Evolutionary conservation across 1,139 yeast species (phyloP), one percentile per base, ranked within the genome.

Genomic region (Eremothecium coryli): DNA sequence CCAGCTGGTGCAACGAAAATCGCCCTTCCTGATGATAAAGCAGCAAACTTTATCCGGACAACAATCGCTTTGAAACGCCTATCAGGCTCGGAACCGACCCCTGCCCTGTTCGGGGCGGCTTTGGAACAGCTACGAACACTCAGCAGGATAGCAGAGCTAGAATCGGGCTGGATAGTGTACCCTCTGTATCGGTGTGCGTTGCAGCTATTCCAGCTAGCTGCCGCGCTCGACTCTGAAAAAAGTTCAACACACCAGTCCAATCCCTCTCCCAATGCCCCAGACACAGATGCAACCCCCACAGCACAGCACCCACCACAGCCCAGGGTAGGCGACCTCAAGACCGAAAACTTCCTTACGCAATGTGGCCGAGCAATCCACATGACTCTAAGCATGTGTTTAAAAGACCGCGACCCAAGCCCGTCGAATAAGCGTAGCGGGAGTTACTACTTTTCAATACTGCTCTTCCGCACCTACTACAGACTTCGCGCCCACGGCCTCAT

Each of bases 401-500:
- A 82, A 43, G 96, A 88, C 58, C 71, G 90, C 41, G 76, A 75
- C 39, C 65, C 70, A 11, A 76, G 73, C 31, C 41, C 63, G 25
- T 49, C 50, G 20, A 71, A 78, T 38, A 81, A 82, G 48, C 67
- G 79, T 44, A 61, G 64, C 45, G 85, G 81, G 35, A 77, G 82
- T 17, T 84, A 81, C 54, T 77, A 71, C 54, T 80, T 86, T 53
- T 73, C 85, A 26, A 79, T 81, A 23, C 69, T 77, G 40, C 70
- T 88, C 41, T 74, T 88, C 51, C 73, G 73, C 46, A 67, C 81
- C 12, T 88, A 86, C 60, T 77, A 82, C 60, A 65, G 66, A 47
- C 64, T 86, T 48, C 69, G 72, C 37, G 82, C 82, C 48, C 64
- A 73, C 32, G 85, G 86, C 42, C 69, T 86, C 50, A 93, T 93